Evolutionary conservation across 2,329 filamentous ascomycete genomes (phyloP).

Genomic region (Gliomastix tumulicola): DNA sequence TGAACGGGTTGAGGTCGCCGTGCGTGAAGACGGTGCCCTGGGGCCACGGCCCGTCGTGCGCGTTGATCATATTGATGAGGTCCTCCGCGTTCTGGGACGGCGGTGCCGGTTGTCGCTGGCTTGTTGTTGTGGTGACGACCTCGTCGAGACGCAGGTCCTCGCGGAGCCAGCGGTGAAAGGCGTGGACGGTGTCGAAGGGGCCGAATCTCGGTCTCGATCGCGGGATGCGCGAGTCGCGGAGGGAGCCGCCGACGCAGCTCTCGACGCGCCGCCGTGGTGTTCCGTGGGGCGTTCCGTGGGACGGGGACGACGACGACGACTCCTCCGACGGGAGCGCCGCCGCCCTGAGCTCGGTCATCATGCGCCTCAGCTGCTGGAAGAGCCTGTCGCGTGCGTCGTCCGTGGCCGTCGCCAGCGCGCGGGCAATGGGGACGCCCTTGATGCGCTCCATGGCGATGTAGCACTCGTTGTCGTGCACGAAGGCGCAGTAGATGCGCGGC

Average conservation of each 20-base stretch:
- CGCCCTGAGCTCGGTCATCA: conserved; percentile 10
- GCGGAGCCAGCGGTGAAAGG: conserved; percentile 15
- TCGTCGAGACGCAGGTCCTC: conserved; percentile 1
- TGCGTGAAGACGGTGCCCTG: conserved; percentile 33
- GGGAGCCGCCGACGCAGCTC: not conserved
- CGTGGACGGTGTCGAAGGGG: conserved; percentile 14
- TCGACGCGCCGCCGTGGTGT: not conserved
- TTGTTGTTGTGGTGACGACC: no score
- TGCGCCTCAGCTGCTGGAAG: conserved; percentile 10
- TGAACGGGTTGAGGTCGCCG: conserved; percentile 32
- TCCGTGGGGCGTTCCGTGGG: no score
- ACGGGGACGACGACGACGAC: no score
- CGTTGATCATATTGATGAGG: conserved; percentile 1
- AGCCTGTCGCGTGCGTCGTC: conserved; percentile 10
- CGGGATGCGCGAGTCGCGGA: not conserved
- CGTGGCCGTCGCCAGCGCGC: conserved; percentile 7
- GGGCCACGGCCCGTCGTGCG: conserved; percentile 9
- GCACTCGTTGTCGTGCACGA: conserved; percentile 18
- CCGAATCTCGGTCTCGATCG: conserved; percentile 6
- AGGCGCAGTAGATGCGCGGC: conserved; percentile 32
- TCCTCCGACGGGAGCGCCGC: not conserved
- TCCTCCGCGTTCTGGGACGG: no score
- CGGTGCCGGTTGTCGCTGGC: no score
- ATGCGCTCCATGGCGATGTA: conserved; percentile 37
- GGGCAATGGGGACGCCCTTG: conserved; percentile 11